Conservation (phyloP, 2,329 filamentous ascomycete species). For the Macroventuria anomochaeta region DNA sequence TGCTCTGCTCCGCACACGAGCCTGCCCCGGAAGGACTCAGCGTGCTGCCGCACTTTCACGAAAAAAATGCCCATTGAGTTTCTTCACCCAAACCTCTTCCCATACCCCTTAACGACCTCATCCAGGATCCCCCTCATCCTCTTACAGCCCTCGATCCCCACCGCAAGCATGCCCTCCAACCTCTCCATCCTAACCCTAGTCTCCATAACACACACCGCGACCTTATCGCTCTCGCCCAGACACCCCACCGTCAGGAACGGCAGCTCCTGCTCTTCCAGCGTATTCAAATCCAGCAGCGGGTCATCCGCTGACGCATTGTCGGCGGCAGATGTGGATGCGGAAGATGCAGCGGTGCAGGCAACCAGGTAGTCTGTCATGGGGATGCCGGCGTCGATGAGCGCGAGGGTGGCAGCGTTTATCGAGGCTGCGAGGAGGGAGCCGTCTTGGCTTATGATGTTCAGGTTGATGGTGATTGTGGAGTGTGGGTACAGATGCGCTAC, state of each 20-base stretch:
- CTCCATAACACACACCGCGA: slow-evolving; percentile 84
- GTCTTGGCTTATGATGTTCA: slow-evolving; percentile 89
- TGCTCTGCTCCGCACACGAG: too few species aligned
- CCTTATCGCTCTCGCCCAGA: slow-evolving; percentile 73
- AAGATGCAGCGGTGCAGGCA: slow-evolving; percentile 85
- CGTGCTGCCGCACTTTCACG: too few species aligned
- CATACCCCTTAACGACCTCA: slow-evolving; percentile 65
- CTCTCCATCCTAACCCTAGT: slow-evolving; percentile 81
- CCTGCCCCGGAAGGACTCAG: too few species aligned
- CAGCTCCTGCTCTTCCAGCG: slow-evolving; percentile 82
- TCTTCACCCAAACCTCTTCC: slow-evolving; percentile 44
- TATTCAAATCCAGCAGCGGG: slow-evolving; percentile 80
- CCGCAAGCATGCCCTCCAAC: slow-evolving; percentile 90
- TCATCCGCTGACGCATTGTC: slow-evolving; percentile 73
- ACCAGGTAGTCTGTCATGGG: slow-evolving; percentile 93
- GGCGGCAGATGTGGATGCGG: slow-evolving; percentile 58
- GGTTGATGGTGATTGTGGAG: slow-evolving; percentile 78
- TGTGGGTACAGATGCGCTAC: slow-evolving; percentile 90
- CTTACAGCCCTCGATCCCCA: slow-evolving; percentile 90
- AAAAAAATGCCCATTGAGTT: too few species aligned
- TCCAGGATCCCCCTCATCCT: slow-evolving; percentile 84
- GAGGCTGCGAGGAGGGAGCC: slow-evolving; percentile 88
- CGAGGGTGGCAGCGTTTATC: slow-evolving; percentile 88
- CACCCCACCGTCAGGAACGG: slow-evolving; percentile 88
- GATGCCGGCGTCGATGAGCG: slow-evolving; percentile 91